phyloP scores from a whole-genome alignment of 148 eudicot species.

The Chenopodium album region DNA sequence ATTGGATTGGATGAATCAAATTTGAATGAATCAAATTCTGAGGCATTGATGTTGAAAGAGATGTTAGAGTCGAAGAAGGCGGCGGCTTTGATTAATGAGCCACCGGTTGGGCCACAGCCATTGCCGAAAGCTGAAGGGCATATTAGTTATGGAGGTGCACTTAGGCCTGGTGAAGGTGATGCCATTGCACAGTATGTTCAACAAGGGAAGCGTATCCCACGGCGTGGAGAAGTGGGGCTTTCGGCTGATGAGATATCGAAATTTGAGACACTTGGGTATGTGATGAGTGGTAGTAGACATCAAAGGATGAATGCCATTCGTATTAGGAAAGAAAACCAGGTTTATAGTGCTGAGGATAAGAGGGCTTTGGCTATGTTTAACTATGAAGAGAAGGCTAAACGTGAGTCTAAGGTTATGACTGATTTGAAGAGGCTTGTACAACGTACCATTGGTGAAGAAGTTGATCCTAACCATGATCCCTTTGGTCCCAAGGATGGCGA shows the following conservation, averaged over 20 bases:
- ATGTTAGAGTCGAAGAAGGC: constrained; percentile 59
- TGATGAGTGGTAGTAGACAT: constrained; percentile 99
- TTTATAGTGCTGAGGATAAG: constrained; percentile 99
- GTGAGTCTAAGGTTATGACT: constrained; percentile 95
- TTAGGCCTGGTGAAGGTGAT: constrained; percentile 99
- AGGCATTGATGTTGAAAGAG: constrained; percentile 58
- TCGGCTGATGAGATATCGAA: constrained; percentile 92
- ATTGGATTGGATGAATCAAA: constrained; percentile 25
- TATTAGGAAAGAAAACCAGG: constrained; percentile 98
- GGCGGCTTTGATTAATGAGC: constrained; percentile 49
- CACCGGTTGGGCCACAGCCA: constrained; percentile 81
- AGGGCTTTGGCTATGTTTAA: constrained; percentile 96
- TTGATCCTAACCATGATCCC: constrained; percentile 87
- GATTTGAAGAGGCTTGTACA: constrained; percentile 85
- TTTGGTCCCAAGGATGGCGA: constrained; percentile 69
- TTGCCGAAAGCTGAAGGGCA: constrained; percentile 96
- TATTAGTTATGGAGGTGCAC: constrained; percentile 96
- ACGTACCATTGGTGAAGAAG: constrained; percentile 79
- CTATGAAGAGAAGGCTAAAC: constrained; percentile 90
- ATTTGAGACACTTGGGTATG: constrained; percentile 90
- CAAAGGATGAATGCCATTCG: constrained; percentile 99
- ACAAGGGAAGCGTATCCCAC: constrained; percentile 99
- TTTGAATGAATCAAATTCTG: constrained; percentile 36
- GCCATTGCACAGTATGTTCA: constrained; percentile 98
- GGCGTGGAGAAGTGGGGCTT: constrained; percentile 98